phyloP scores from a whole-genome alignment of 805 yeast species.

The Ogataea henricii region DNA sequence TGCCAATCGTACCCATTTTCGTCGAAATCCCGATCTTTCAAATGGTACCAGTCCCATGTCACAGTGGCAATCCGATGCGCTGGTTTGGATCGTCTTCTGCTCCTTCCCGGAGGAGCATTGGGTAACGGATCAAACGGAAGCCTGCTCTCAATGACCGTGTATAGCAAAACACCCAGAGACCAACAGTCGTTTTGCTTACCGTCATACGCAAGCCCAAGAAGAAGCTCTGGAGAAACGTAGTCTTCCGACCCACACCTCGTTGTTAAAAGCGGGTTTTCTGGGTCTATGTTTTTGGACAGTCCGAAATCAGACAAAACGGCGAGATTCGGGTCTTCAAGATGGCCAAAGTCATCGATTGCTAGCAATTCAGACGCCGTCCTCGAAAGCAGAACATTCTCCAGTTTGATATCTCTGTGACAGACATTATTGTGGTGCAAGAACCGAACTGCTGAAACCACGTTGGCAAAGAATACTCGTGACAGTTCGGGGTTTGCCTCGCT shows the following conservation, averaged over 20 bases:
- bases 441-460: slow-evolving; percentile 65
- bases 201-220: slow-evolving; percentile 88
- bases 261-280: slow-evolving; percentile 61
- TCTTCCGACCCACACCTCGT: slow-evolving; percentile 97
- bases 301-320: slow-evolving; percentile 87
- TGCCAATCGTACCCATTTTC: slow-evolving; percentile 39
- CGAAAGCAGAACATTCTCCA: slow-evolving; percentile 72
- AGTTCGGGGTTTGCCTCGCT: slow-evolving; percentile 47
- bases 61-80: slow-evolving; percentile 91
- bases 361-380: slow-evolving; percentile 38
- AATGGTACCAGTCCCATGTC: slow-evolving; percentile 82
- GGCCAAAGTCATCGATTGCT: neutral
- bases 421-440: slow-evolving; percentile 69
- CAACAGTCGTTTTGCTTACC: slow-evolving; percentile 92
- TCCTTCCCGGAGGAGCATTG: slow-evolving; percentile 43
- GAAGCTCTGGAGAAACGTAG: slow-evolving; percentile 90
- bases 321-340: slow-evolving; percentile 25
- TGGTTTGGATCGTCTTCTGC: slow-evolving; percentile 54
- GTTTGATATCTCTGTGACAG: slow-evolving; percentile 89
- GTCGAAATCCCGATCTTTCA: slow-evolving; percentile 38
- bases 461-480: slow-evolving; percentile 66
- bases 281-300: slow-evolving; percentile 67
- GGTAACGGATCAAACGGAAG: slow-evolving; percentile 92
- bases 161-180: slow-evolving; percentile 92
- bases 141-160: slow-evolving; percentile 79